Base-by-base conservation (phyloP, 192 early-diverging fungal genomes). In the Diversispora eburnea region DNA sequence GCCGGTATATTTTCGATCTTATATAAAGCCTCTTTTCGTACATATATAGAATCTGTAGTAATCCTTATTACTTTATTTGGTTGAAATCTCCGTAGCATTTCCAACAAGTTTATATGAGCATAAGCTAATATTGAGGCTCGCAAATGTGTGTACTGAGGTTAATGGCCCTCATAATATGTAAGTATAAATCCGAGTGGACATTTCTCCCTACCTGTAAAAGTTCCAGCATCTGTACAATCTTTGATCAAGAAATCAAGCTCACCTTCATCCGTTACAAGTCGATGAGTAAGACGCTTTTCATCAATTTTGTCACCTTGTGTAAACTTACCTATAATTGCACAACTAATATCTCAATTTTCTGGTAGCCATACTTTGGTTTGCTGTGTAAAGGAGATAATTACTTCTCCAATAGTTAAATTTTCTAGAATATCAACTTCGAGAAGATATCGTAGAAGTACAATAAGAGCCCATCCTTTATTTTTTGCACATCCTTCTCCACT, bases 301-400 rank as follows among this genome's bases (percentile, higher is more conserved):
- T 66, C 45, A 45, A 69, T 41, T 12, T 52, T 69, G 55, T 56
- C 48, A 55, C 22, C 51, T 1, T 66, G 64, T 4, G 45, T 66
- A n/a, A 69, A 69, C 25, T 69, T 69, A 42, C 52, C 52, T 52
- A 69, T 69, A 0, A 69, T 56, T 42, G 54, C 67, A 15, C 67
- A 69, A 69, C 67, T 56, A 3, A 69, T 69, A 43, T 69, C 52
- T 10, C 10, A 12, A 69, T 70, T 57, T 70, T 57, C 56, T 19
- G 54, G 67, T 12, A 70, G 9, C 67, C 52, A 70, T 41, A 70
- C 67, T 17, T 70, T 70, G 10, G 67, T 57, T 17, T 70, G 67
- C 54, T 70, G 54, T 10, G 52, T 70, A 57, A 70, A 33, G 56
- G 25, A 70, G 42, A 70, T 70, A 7, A 57, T 70, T 0, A 52